Percentiles rank a stretch among this genome's conserved stretches.
phyloP scores from a whole-genome alignment of 2,329 filamentous ascomycete species.

The Xylaria hypoxylon region DNA sequence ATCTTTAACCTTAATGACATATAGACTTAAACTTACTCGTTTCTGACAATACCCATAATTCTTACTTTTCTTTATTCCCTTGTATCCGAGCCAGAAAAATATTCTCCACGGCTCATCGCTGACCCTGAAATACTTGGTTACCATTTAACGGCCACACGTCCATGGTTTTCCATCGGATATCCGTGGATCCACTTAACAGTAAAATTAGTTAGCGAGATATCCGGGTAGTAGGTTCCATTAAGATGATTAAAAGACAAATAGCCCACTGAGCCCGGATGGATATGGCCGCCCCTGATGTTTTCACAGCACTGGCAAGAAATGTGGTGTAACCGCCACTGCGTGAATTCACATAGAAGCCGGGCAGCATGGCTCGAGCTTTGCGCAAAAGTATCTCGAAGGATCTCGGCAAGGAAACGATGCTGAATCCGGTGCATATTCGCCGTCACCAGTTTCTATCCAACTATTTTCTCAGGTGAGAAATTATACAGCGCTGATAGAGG shows the following conservation, averaged over 20 bases:
- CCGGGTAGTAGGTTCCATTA: too few species aligned
- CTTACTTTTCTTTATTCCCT: too few species aligned
- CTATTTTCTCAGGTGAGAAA: conserved; percentile 22
- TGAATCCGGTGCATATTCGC: conserved; percentile 23
- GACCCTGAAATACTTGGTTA: too few species aligned
- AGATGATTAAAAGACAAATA: conserved; percentile 36
- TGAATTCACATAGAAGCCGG: conserved; percentile 27
- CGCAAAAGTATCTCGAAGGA: conserved; percentile 29
- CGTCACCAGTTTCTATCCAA: background rate
- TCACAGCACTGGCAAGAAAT: conserved; percentile 25
- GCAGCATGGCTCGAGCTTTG: too few species aligned
- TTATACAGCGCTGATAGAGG: conserved; percentile 14
- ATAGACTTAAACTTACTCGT: too few species aligned
- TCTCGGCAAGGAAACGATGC: conserved; percentile 34
- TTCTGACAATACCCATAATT: too few species aligned
- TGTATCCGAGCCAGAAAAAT: too few species aligned
- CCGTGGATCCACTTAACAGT: conserved; percentile 40
- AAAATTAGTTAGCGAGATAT: too few species aligned
- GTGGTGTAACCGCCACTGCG: too few species aligned
- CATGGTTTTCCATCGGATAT: conserved; percentile 25
- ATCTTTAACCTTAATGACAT: too few species aligned
- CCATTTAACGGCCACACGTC: too few species aligned
- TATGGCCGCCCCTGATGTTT: conserved; percentile 25
- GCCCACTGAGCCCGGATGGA: conserved; percentile 27
- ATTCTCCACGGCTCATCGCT: too few species aligned